Base-by-base conservation (phyloP, 305 asterid species). In the Fraxinus velutina region DNA sequence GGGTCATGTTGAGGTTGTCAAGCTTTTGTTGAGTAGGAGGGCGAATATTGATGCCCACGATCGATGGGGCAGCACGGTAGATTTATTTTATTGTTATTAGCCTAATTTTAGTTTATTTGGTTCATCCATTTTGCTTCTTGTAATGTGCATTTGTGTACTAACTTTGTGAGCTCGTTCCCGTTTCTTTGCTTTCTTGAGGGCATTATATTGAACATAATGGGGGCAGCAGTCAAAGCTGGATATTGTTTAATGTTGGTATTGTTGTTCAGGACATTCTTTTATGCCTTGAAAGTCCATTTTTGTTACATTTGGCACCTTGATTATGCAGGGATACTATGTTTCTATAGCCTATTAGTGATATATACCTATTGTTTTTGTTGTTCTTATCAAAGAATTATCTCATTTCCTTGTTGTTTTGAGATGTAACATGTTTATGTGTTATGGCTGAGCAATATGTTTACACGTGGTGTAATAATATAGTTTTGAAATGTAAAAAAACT, bases 31-130 rank as follows among this genome's bases (percentile, higher is more conserved):
- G 92, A 86, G 94, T 32, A 83, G 93, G 79, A 91, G 75, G 83
- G 97, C 96, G n/a, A 95, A 95, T 83, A 89, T 95, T 13, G 97
- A 94, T 83, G 99, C 98, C 6, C 92, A 92, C 32, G 98, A 95
- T 92, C 93, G 99, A 30, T 95, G 99, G 99, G 99, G 98, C 64
- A 93, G 99, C 92, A 95, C 99, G 96, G 98, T 95, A 89, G 0
- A 7, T 0, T 22, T 1, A 1, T 21, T 52, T 60, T 39, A 13
- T 1, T 12, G 6, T 8, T 10, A 33, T 3, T 42, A 24, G 2
- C 10, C 30, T 57, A 70, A 0, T 37, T 75, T 1, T 9, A 27
- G 22, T 70, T 42, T 73, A 60, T 33, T 76, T 66, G 44, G 12
- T 17, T 33, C 57, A 21, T 75, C 81, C 83, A 33, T 76, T 52